phyloP scores from a whole-genome alignment of 345 rosid species.

The Acer campestre region DNA sequence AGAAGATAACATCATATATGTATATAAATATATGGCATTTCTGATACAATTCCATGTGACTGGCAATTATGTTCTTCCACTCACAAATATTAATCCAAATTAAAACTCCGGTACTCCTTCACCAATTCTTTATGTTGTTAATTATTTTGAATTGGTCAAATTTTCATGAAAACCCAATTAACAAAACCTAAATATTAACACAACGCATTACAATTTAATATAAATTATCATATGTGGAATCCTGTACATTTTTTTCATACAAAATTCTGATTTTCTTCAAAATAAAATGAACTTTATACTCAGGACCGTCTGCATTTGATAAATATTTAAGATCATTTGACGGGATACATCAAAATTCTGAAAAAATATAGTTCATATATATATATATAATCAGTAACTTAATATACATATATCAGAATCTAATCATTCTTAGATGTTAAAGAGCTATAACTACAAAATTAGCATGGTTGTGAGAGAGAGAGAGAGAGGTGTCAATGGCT shows the following conservation, averaged over 20 bases:
- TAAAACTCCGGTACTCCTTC: background rate
- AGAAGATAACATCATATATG: conserved; percentile 28
- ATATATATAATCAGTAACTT: background rate
- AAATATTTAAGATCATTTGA: background rate
- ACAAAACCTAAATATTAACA: background rate
- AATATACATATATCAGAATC: background rate
- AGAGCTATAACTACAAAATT: background rate
- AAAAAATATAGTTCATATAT: no score
- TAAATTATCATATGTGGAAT: no score
- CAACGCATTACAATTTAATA: background rate
- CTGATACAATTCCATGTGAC: conserved; percentile 36
- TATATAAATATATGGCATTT: background rate
- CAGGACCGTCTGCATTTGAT: no score
- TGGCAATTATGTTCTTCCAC: conserved; percentile 19
- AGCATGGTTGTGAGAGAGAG: background rate
- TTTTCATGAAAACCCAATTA: background rate
- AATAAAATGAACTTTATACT: no score
- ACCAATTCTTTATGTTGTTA: conserved; percentile 7
- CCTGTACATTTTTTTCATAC: no score
- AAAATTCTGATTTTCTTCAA: no score
- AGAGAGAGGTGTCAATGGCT: background rate
- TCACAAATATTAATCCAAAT: background rate
- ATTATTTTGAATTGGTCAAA: background rate
- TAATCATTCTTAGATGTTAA: background rate
- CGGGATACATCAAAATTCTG: background rate